phyloP scores from a whole-genome alignment of 1,284 basidiomycete genomes.

The Malassezia pachydermatis region DNA sequence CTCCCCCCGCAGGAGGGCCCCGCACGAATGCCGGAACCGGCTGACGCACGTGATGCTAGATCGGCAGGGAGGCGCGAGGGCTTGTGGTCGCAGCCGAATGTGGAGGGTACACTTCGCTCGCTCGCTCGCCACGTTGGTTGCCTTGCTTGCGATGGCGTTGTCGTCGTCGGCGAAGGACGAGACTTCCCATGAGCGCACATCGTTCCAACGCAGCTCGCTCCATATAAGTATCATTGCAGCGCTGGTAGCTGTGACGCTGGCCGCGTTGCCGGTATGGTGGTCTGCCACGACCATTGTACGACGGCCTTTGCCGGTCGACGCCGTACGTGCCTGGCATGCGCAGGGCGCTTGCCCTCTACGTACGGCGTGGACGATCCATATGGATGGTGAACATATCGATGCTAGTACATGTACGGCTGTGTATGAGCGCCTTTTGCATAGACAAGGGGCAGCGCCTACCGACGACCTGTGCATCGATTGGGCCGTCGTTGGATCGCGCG shows the following conservation, averaged over 20 bases:
- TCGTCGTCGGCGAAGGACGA: no score
- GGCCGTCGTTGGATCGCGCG: conserved; percentile 8
- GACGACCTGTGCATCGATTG: conserved; percentile 12
- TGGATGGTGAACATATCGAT: background rate
- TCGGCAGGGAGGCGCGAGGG: no score
- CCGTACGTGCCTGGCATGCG: conserved; percentile 18
- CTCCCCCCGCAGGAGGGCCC: no score
- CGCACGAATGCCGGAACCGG: no score
- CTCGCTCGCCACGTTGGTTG: background rate
- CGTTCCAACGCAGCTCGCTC: conserved; percentile 6
- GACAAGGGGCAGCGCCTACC: no score
- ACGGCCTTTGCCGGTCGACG: conserved; percentile 24
- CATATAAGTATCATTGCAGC: conserved; percentile 3
- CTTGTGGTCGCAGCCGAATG: background rate
- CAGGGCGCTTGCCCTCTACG: conserved; percentile 20
- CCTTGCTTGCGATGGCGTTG: background rate
- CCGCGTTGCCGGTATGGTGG: conserved; percentile 34
- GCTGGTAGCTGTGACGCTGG: conserved; percentile 13
- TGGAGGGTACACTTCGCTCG: background rate
- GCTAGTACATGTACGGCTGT: background rate
- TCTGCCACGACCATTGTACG: conserved; percentile 31
- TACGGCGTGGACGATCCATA: background rate
- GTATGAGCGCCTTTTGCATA: no score
- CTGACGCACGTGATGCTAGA: no score
- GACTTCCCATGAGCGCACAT: background rate